Evolutionary conservation across 495 filamentous ascomycete genomes (phyloP), one percentile per base, ranked within the genome.

Genomic region (Evansstolkia leycettana): DNA sequence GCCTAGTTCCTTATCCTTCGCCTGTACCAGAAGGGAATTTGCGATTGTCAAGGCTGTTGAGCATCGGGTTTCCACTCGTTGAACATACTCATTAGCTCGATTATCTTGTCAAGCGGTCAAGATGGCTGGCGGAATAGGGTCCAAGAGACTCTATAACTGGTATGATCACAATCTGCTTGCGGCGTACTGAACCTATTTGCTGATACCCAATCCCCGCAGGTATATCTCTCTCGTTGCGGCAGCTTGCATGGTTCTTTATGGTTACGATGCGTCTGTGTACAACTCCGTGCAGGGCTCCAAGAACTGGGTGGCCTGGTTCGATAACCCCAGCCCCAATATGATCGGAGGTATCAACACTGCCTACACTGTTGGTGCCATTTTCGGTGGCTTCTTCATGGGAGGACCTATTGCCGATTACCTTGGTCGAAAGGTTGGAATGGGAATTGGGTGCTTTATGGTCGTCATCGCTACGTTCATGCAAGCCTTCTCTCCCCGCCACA

Each of bases 191-290:
- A n/a, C n/a, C n/a, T n/a, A n/a, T n/a, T n/a, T n/a, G n/a, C n/a
- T n/a, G n/a, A n/a, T n/a, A n/a, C n/a, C n/a, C n/a, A n/a, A n/a
- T 38, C 11, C 13, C 5, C 11, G 12, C 35, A 76, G 73, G 75
- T 77, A 74, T 54, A 66, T 73, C 33, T 74, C 75, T 30, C 53
- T 72, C 17, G 68, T 78, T 33, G 73, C 73, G 20, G 73, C 75
- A 45, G 62, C 72, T 52, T 78, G 73, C 47, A 80, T 80, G 76
- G 72, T 77, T 11, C 56, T 80, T 11, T 80, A 76, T 45, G 75
- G 76, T 8, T 80, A 76, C 40, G 75, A 80, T 64, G 73, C 73
- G 17, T 76, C 73, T 1, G 73, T 78, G 7, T 80, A 66, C 60
- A 78, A 78, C 48, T 72, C 73, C 15, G 69, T 77, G 13, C 73